Evolutionary conservation across 441 rosid species (phyloP).

Genomic region (Melastoma candidum): DNA sequence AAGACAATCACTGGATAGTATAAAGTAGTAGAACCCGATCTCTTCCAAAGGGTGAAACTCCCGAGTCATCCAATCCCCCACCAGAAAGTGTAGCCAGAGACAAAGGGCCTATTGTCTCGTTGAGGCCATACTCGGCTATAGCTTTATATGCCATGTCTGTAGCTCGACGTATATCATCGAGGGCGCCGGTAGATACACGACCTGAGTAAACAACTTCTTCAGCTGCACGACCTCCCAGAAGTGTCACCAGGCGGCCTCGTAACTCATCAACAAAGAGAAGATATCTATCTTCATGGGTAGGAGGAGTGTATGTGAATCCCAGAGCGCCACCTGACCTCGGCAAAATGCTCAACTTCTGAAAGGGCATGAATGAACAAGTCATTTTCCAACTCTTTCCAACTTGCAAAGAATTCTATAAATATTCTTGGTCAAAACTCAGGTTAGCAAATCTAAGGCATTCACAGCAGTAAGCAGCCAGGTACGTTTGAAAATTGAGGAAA

Average conservation of each 20-base stretch:
- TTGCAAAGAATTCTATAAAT: background rate
- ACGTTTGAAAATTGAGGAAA: no score
- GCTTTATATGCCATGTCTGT: constrained; percentile 98
- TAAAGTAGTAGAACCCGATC: constrained; percentile 57
- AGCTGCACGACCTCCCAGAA: constrained; percentile 99
- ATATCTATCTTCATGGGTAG: constrained; percentile 81
- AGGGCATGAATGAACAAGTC: constrained; percentile 3
- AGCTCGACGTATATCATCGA: constrained; percentile 92
- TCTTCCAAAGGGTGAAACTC: constrained; percentile 66
- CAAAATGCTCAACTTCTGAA: constrained; percentile 90
- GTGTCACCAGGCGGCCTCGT: constrained; percentile 93
- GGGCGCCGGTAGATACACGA: constrained; percentile 92
- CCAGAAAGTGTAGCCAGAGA: constrained; percentile 79
- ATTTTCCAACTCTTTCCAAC: constrained; percentile 2
- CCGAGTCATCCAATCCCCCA: constrained; percentile 81
- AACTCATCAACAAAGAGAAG: constrained; percentile 91
- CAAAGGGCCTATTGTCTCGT: constrained; percentile 72
- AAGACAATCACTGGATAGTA: constrained; percentile 4
- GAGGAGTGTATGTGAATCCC: constrained; percentile 87
- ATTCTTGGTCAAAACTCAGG: background rate
- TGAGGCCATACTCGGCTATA: constrained; percentile 96
- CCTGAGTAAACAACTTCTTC: constrained; percentile 92
- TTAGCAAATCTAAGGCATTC: background rate
- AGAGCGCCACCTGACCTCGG: constrained; percentile 97
- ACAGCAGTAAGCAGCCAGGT: no score